Percentiles rank a stretch among this genome's conserved stretches.
phyloP scores from a whole-genome alignment of 73 alveolate species.

The Tetrahymena borealis region DNA sequence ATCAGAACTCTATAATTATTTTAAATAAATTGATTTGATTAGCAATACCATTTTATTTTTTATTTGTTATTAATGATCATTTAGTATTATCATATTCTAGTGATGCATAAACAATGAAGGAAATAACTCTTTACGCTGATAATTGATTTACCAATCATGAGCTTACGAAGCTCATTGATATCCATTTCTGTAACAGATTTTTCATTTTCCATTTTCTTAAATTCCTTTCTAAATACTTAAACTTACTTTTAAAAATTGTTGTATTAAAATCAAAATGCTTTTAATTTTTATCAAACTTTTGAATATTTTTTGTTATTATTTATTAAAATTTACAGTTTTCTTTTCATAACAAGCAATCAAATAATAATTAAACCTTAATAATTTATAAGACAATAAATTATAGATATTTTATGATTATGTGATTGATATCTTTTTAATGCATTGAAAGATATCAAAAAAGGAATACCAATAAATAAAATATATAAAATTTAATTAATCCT shows the following conservation, averaged over 20 bases:
- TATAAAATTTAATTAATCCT: too few species aligned
- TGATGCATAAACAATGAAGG: neutral
- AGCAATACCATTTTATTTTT: too few species aligned
- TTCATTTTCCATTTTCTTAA: neutral
- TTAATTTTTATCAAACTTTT: neutral
- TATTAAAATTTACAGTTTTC: neutral
- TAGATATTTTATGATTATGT: too few species aligned
- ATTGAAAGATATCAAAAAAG: too few species aligned
- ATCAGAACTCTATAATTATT: constrained; percentile 45
- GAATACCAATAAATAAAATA: too few species aligned
- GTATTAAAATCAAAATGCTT: neutral
- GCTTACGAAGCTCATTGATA: constrained; percentile 14
- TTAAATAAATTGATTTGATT: too few species aligned
- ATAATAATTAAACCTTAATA: neutral
- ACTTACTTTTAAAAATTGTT: neutral
- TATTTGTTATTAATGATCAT: too few species aligned
- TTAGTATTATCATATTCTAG: too few species aligned
- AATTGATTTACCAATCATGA: constrained; percentile 36
- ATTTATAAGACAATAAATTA: too few species aligned
- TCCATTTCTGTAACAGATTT: neutral
- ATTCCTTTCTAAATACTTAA: neutral
- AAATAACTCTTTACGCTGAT: constrained; percentile 26
- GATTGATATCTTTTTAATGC: too few species aligned
- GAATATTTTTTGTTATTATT: neutral
- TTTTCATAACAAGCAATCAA: neutral